phyloP scores from a whole-genome alignment of 345 rosid genomes.

The Trapa bicornis region DNA sequence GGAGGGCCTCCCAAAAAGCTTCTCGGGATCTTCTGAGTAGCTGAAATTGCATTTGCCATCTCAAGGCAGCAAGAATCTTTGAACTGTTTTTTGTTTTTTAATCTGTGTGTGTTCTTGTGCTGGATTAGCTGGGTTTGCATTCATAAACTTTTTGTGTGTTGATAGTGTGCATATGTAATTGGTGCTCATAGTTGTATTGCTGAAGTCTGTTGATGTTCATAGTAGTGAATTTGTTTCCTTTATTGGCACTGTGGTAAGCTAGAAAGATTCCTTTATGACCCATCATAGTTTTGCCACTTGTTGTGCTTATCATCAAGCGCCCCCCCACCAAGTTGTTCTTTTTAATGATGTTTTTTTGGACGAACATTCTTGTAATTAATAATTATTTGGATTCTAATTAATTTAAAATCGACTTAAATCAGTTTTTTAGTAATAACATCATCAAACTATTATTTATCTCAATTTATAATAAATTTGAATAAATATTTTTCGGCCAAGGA shows the following conservation, averaged over 20 bases:
- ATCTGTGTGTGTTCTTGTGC: background rate
- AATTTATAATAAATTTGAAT: too few relatives aligned
- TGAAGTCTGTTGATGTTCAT: background rate
- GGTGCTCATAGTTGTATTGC: background rate
- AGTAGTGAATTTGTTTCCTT: background rate
- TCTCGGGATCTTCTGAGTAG: conserved; percentile 32
- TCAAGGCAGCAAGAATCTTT: background rate
- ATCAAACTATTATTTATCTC: too few relatives aligned
- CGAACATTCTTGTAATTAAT: too few relatives aligned
- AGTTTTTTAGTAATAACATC: too few relatives aligned
- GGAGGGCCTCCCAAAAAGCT: conserved; percentile 67
- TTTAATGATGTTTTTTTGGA: too few relatives aligned
- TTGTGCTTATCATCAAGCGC: background rate
- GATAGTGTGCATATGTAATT: conserved; percentile 3
- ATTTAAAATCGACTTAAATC: too few relatives aligned
- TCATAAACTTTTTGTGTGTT: background rate
- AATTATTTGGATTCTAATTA: too few relatives aligned
- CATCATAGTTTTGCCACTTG: background rate
- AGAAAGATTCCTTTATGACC: background rate
- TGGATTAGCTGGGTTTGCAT: background rate
- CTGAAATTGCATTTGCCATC: background rate
- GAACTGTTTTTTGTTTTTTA: background rate
- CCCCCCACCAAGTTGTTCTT: background rate
- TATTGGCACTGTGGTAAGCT: background rate
- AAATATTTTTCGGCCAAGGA: too few relatives aligned